These are phyloP conservation scores for Pseudogymnoascus sp. DNA, from an alignment of 2,329 filamentous ascomycete genomes.

Conservation along the genomic window DNA sequence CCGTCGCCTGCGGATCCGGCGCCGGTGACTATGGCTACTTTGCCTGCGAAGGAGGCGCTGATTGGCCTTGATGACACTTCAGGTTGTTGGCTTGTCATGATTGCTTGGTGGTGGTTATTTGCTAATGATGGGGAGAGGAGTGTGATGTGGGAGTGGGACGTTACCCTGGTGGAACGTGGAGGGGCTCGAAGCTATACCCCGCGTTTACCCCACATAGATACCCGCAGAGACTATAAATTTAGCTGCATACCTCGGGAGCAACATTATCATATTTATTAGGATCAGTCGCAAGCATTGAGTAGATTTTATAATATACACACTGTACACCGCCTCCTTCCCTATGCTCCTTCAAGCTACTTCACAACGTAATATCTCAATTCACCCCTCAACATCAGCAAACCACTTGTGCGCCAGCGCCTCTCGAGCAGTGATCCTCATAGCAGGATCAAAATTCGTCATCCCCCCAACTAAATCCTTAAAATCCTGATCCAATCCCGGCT, in stretches of 20 bases:
- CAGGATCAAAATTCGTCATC: conserved; percentile 34
- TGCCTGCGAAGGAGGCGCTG: conserved; percentile 33
- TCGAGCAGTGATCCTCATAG: conserved; percentile 32
- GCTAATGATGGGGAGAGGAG: background rate
- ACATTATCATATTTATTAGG: background rate
- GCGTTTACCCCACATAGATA: background rate
- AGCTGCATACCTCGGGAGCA: background rate
- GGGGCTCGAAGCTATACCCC: background rate
- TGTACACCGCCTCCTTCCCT: background rate
- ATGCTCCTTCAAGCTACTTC: background rate
- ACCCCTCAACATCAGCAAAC: background rate
- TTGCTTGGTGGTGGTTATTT: background rate
- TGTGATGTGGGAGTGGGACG: background rate
- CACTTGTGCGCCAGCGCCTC: conserved; percentile 30
- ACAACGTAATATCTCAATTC: background rate
- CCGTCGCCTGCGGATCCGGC: conserved; percentile 49
- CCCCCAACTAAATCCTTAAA: conserved; percentile 34
- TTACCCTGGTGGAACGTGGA: background rate
- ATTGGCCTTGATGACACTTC: conserved; percentile 3
- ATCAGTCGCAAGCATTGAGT: background rate
- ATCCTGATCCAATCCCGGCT: conserved; percentile 33
- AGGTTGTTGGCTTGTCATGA: background rate
- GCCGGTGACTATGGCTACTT: conserved; percentile 51
- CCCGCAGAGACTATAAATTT: background rate
- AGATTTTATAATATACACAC: background rate